These are phyloP conservation scores for Fusarium tricinctum DNA, from an alignment of 2,329 filamentous ascomycete genomes.

Conservation along the genomic window DNA sequence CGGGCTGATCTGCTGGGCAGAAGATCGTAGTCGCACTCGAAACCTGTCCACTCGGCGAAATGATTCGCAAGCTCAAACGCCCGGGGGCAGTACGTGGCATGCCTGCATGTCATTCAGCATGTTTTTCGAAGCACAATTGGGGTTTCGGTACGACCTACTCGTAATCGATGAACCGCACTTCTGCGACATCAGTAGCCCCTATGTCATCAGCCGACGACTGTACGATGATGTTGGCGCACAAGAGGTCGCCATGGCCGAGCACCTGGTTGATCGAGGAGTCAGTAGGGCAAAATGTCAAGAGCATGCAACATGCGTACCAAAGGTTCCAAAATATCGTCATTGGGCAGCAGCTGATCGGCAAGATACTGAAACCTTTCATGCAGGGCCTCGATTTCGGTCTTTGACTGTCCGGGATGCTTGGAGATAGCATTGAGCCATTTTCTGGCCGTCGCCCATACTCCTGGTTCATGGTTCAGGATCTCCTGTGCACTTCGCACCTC, in stretches of 20 bases:
- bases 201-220: constrained; percentile 21
- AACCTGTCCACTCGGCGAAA: constrained; percentile 45
- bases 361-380: constrained; percentile 38
- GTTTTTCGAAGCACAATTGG: background rate
- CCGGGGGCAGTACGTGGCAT: constrained; percentile 43
- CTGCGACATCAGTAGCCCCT: constrained; percentile 7
- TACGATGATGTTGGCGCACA: constrained; percentile 44
- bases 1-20: constrained; percentile 37
- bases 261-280: constrained; percentile 21
- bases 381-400: constrained; percentile 14
- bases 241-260: constrained; percentile 43
- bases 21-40: constrained; percentile 38
- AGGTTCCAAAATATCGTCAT: constrained; percentile 19
- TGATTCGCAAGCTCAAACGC: constrained; percentile 46
- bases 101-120: constrained; percentile 24
- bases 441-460: constrained; percentile 43
- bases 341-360: constrained; percentile 18
- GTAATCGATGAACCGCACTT: constrained; percentile 45
- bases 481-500: background rate
- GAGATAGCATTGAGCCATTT: constrained; percentile 42
- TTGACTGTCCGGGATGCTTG: constrained; percentile 4
- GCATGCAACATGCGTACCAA: constrained; percentile 31
- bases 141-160: constrained; percentile 33
- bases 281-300: background rate
- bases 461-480: constrained; percentile 23